Evolutionary conservation across 805 yeast genomes (phyloP).

Genomic region (Wickerhamiella hasegawae): DNA sequence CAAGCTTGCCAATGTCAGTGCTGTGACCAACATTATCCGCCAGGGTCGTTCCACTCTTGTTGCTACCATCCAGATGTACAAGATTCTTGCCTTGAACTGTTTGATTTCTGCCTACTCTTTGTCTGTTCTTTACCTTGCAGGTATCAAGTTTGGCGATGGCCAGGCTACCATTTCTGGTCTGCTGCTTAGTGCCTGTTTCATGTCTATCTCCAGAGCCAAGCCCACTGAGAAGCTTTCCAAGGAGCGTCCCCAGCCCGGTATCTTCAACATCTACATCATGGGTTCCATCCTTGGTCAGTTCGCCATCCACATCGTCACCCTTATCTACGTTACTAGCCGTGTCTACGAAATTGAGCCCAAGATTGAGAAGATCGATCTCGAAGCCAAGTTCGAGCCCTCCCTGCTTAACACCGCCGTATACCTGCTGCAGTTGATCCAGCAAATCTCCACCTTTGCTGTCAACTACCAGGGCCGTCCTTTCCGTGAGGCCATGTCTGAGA

Average conservation of each 20-base stretch:
- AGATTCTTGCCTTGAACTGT: conserved; percentile 91
- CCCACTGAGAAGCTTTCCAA: conserved; percentile 78
- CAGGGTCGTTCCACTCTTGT: conserved; percentile 98
- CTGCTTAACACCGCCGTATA: conserved; percentile 92
- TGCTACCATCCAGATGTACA: conserved; percentile 97
- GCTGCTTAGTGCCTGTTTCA: conserved; percentile 81
- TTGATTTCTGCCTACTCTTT: conserved; percentile 90
- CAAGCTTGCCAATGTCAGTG: conserved; percentile 75
- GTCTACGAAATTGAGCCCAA: conserved; percentile 85
- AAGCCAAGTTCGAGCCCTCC: conserved; percentile 76
- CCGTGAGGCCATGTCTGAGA: conserved; percentile 76
- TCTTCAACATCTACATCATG: conserved; percentile 89
- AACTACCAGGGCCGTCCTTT: conserved; percentile 96
- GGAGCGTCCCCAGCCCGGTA: conserved; percentile 95
- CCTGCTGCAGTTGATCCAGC: conserved; percentile 85
- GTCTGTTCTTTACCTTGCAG: conserved; percentile 87
- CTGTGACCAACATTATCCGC: conserved; percentile 86
- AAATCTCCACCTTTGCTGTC: conserved; percentile 93
- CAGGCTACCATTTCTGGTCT: conserved; percentile 97
- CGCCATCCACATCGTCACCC: conserved; percentile 73
- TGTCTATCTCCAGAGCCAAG: conserved; percentile 86
- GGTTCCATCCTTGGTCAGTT: conserved; percentile 95
- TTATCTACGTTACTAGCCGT: conserved; percentile 68
- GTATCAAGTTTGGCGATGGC: conserved; percentile 95
- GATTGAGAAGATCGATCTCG: conserved; percentile 70